Percentiles rank a stretch among this genome's conserved stretches.
Evolutionary conservation across 495 filamentous ascomycete species (phyloP).

Genomic region (Podospora conica): DNA sequence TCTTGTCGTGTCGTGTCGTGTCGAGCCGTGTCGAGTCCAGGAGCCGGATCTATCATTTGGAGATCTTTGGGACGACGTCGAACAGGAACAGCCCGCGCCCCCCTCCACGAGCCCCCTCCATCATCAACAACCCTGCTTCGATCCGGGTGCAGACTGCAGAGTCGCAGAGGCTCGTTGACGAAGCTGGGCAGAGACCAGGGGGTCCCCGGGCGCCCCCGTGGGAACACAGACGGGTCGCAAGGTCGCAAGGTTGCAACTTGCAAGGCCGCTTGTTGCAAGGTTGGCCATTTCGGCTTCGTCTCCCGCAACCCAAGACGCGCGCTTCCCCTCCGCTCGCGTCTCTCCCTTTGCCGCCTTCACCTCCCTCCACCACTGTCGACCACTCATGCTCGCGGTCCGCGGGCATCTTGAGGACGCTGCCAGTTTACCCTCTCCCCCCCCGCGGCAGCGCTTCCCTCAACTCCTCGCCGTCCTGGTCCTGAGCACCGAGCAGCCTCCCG

Average conservation of each 20-base stretch:
- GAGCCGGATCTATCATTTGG: constrained; percentile 7
- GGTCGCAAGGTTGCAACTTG: constrained; percentile 13
- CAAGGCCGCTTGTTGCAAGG: constrained; percentile 20
- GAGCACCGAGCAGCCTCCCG: constrained; percentile 1
- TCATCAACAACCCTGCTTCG: constrained; percentile 4
- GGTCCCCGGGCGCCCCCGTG: constrained; percentile 6
- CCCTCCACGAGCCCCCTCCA: neutral
- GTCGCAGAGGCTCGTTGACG: constrained; percentile 1
- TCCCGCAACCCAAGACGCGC: constrained; percentile 31
- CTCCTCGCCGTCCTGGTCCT: constrained; percentile 4
- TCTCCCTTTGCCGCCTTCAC: constrained; percentile 32
- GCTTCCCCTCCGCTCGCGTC: constrained; percentile 33
- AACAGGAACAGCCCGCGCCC: neutral
- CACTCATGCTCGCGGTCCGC: constrained; percentile 26
- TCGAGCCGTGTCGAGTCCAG: neutral
- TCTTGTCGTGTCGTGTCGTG: neutral
- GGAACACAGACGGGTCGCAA: constrained; percentile 6
- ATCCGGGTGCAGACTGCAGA: constrained; percentile 9
- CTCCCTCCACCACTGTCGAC: constrained; percentile 24
- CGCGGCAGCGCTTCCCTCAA: constrained; percentile 23
- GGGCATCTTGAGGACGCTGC: constrained; percentile 26
- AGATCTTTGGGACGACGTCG: constrained; percentile 3
- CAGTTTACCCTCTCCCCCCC: constrained; percentile 19
- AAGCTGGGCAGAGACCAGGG: constrained; percentile 2
- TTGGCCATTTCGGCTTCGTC: constrained; percentile 16